These are phyloP conservation scores for Cokeromyces recurvatus DNA, from an alignment of 371 early-diverging fungal genomes.

Conservation along the genomic window DNA sequence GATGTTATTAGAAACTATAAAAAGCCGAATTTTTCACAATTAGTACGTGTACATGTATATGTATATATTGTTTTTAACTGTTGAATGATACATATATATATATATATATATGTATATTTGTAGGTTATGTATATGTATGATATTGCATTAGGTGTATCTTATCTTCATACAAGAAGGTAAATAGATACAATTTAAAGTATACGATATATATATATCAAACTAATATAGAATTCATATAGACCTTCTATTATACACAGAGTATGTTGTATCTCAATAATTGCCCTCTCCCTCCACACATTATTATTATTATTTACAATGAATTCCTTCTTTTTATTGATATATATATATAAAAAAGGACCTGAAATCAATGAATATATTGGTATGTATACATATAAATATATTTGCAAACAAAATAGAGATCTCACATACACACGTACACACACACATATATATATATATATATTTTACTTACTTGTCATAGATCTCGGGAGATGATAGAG, in stretches of 20 bases:
- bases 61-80: too few species aligned
- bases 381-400: conserved; percentile 15
- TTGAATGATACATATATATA: too few species aligned
- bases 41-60: too few species aligned
- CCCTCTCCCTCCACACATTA: too few species aligned
- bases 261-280: conserved; percentile 5
- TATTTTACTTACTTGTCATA: too few species aligned
- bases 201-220: too few species aligned
- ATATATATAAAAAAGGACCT: conserved; percentile 45
- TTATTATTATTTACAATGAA: too few species aligned
- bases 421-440: too few species aligned
- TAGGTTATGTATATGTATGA: conserved; percentile 79
- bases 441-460: too few species aligned
- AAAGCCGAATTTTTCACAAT: conserved; percentile 61
- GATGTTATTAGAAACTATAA: conserved; percentile 67
- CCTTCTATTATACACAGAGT: conserved; percentile 46
- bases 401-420: neutral
- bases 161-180: conserved; percentile 56
- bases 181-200: neutral
- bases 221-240: too few species aligned
- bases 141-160: conserved; percentile 71
- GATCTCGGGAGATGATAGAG: conserved; percentile 61
- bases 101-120: neutral
- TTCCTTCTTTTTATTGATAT: too few species aligned
- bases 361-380: conserved; percentile 84